A percentile compares a stretch with the other conserved stretches of the same genome.
Evolutionary conservation across 805 yeast genomes (phyloP).

Genomic region (Candida taoyuanica): DNA sequence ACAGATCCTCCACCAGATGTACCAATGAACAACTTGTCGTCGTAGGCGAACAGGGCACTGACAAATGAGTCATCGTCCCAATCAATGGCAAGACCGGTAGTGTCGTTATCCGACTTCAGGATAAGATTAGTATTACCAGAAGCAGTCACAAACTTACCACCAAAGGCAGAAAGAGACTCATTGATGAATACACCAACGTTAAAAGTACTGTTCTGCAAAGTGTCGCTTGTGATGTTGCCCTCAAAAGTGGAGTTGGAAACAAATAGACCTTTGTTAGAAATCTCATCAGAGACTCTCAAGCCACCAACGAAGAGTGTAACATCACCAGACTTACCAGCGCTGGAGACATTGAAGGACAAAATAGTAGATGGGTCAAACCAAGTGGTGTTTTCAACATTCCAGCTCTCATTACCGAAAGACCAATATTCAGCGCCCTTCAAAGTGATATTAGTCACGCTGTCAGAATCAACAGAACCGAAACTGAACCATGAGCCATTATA

Average conservation of each 20-base stretch:
- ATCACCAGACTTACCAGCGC: slow-evolving; percentile 15
- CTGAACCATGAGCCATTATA: slow-evolving; percentile 40
- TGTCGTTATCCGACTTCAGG: slow-evolving; percentile 25
- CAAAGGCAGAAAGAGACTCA: slow-evolving; percentile 46
- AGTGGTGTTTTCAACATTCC: slow-evolving; percentile 36
- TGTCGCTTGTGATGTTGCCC: slow-evolving; percentile 21
- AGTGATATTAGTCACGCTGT: slow-evolving; percentile 21
- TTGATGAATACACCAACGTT: slow-evolving; percentile 41
- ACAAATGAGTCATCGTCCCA: slow-evolving; percentile 22
- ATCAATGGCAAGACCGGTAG: slow-evolving; percentile 27
- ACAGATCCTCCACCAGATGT: slow-evolving; percentile 33
- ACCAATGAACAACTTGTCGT: slow-evolving; percentile 40
- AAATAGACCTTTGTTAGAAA: slow-evolving; percentile 19
- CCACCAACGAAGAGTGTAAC: slow-evolving; percentile 25
- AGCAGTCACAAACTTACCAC: slow-evolving; percentile 47
- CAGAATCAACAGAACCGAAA: slow-evolving; percentile 32
- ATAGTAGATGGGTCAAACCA: slow-evolving; percentile 32
- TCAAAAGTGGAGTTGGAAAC: slow-evolving; percentile 8
- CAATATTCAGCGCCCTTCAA: slow-evolving; percentile 38
- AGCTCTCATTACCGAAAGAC: slow-evolving; percentile 36
- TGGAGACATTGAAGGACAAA: slow-evolving; percentile 31
- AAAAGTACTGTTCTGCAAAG: slow-evolving; percentile 21
- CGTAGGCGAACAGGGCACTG: slow-evolving; percentile 15
- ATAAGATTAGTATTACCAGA: slow-evolving; percentile 21
- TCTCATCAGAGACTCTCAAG: slow-evolving; percentile 16